Evolutionary conservation across 148 eudicot genomes (phyloP).

Genomic region (Dysphania ambrosioides): DNA sequence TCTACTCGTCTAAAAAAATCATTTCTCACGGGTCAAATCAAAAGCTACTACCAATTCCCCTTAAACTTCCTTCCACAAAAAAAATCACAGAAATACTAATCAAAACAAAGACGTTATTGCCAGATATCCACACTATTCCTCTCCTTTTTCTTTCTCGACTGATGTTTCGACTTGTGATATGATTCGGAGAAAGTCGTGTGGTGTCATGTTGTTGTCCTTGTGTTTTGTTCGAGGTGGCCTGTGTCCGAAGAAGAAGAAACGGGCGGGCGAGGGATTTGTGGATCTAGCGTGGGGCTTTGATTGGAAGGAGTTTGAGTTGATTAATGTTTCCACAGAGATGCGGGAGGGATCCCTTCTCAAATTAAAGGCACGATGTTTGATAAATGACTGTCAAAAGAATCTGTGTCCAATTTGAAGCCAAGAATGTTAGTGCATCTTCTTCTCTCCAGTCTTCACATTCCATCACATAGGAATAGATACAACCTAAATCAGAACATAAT

Average conservation of each 20-base stretch:
- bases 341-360: too few species aligned
- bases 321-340: conserved; percentile 43
- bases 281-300: conserved; percentile 36
- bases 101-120: not conserved
- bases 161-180: conserved; percentile 25
- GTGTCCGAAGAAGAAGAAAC: conserved; percentile 27
- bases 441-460: too few species aligned
- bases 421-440: too few species aligned
- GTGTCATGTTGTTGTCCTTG: conserved; percentile 77
- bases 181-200: conserved; percentile 31
- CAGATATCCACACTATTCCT: not conserved
- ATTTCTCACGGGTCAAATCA: not conserved
- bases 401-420: too few species aligned
- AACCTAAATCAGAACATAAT: too few species aligned
- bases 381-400: conserved; percentile 38
- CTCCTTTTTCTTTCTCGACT: not conserved
- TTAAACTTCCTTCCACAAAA: too few species aligned
- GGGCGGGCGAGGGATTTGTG: not conserved
- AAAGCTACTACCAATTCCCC: too few species aligned
- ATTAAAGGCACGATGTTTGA: too few species aligned
- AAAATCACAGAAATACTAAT: too few species aligned
- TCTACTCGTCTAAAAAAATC: not conserved
- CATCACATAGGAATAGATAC: too few species aligned
- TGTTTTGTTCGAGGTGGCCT: conserved; percentile 37
- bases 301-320: conserved; percentile 26